A percentile compares a stretch with the other conserved stretches of the same genome.
phyloP scores from a whole-genome alignment of 1,284 basidiomycete species.

The Pisolithus thermaeus region DNA sequence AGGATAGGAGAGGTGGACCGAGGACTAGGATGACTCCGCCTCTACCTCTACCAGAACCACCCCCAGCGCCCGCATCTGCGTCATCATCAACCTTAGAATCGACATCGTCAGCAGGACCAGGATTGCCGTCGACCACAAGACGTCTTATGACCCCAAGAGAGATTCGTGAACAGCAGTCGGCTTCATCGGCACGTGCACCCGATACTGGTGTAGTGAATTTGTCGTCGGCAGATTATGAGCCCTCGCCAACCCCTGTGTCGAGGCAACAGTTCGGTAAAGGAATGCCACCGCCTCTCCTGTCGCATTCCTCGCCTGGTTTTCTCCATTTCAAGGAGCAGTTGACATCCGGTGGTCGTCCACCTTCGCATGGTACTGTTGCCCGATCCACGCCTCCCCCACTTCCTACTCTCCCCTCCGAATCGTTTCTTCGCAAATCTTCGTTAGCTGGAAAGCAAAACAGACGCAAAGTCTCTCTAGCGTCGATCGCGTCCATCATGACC shows the following conservation, averaged over 20 bases:
- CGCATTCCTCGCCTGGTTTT: too few species aligned
- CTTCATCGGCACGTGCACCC: conserved; percentile 10
- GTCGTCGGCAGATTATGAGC: conserved; percentile 47
- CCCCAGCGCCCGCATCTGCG: not conserved
- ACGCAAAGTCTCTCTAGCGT: conserved; percentile 43
- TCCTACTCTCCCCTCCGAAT: conserved; percentile 54
- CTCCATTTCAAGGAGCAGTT: too few species aligned
- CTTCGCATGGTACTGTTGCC: too few species aligned
- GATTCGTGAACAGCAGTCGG: conserved; percentile 35
- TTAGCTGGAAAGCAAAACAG: conserved; percentile 31
- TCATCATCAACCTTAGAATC: not conserved
- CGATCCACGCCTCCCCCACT: conserved; percentile 50
- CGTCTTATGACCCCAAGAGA: conserved; percentile 51
- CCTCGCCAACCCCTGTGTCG: conserved; percentile 58
- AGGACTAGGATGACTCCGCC: conserved; percentile 16
- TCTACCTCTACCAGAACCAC: conserved; percentile 11
- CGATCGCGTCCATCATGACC: conserved; percentile 44
- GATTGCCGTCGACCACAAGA: conserved; percentile 29
- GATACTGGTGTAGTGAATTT: conserved; percentile 30
- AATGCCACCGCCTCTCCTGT: not conserved
- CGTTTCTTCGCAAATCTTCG: conserved; percentile 29
- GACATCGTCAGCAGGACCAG: too few species aligned
- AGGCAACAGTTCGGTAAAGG: conserved; percentile 24
- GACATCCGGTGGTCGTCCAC: too few species aligned
- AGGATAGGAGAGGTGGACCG: conserved; percentile 30